Percentiles rank a stretch among this genome's conserved stretches.
These are phyloP conservation scores for Cetraspora pellucida DNA, from an alignment of 192 early-diverging fungal genomes.

Conservation along the genomic window DNA sequence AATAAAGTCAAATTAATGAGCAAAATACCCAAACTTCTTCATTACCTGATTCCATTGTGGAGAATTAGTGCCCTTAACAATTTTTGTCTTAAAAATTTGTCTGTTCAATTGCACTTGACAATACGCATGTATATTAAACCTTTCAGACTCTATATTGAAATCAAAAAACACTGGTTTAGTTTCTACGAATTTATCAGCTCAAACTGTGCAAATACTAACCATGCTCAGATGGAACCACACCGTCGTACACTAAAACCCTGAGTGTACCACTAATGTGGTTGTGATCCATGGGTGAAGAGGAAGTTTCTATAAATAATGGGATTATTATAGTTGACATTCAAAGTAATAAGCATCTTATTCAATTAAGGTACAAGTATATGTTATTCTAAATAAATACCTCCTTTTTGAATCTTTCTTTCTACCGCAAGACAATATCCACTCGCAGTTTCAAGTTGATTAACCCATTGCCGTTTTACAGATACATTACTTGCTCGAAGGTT, in stretches of 20 bases:
- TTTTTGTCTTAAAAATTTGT: constrained; percentile 32
- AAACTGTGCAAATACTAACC: neutral
- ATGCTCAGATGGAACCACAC: constrained; percentile 3
- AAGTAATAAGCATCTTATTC: neutral
- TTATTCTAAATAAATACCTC: neutral
- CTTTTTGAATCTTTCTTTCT: constrained; percentile 7
- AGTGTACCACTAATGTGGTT: constrained; percentile 27
- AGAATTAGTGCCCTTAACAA: constrained; percentile 11
- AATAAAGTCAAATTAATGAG: neutral
- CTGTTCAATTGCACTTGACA: constrained; percentile 29
- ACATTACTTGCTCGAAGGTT: constrained; percentile 16
- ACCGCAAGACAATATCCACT: constrained; percentile 17
- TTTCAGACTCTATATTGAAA: neutral
- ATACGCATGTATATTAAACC: neutral
- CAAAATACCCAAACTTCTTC: neutral
- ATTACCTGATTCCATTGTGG: constrained; percentile 32
- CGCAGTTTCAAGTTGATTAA: constrained; percentile 31
- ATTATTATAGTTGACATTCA: neutral
- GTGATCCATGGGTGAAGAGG: neutral
- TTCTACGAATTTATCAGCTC: neutral
- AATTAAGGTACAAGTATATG: neutral
- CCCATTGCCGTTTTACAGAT: constrained; percentile 28
- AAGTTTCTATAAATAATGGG: neutral
- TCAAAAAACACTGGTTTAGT: neutral
- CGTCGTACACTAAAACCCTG: constrained; percentile 16